Percentiles rank a stretch among this genome's conserved stretches.
phyloP scores from a whole-genome alignment of 176 grass and related monocot genomes.

The Oryza meridionalis region DNA sequence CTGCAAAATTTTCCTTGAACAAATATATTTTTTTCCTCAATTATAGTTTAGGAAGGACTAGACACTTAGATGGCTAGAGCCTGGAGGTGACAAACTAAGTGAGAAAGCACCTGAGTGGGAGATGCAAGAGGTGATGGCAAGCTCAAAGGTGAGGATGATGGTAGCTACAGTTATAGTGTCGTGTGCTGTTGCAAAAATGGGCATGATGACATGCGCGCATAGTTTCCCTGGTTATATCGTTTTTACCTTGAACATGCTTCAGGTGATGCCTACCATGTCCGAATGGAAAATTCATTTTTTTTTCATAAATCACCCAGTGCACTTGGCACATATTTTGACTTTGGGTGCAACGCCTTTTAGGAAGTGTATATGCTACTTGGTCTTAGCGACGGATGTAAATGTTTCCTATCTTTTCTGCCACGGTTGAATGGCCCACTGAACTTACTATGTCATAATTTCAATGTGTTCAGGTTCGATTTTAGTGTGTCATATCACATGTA shows the following conservation, averaged over 20 bases:
- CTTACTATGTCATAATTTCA: neutral
- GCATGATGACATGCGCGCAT: neutral
- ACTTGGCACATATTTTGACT: neutral
- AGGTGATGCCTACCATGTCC: neutral
- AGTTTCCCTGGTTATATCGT: neutral
- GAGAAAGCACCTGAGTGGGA: neutral
- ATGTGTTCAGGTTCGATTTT: neutral
- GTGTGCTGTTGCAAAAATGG: neutral
- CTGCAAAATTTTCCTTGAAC: neutral
- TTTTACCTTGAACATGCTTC: neutral
- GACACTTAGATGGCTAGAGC: neutral
- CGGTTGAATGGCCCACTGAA: neutral
- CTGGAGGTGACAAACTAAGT: neutral
- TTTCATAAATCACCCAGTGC: neutral
- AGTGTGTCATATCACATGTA: neutral
- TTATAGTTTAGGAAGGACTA: neutral
- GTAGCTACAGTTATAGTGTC: neutral
- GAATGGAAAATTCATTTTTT: neutral
- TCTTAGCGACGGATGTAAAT: neutral
- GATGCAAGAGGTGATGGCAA: neutral
- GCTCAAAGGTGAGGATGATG: neutral
- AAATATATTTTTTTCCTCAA: neutral
- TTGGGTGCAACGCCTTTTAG: neutral
- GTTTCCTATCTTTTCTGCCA: neutral
- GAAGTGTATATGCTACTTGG: neutral